Percentiles rank a stretch among this genome's conserved stretches.
Evolutionary conservation across 106 monocot genomes (phyloP).

Genomic region (Narthecium ossifragum): DNA sequence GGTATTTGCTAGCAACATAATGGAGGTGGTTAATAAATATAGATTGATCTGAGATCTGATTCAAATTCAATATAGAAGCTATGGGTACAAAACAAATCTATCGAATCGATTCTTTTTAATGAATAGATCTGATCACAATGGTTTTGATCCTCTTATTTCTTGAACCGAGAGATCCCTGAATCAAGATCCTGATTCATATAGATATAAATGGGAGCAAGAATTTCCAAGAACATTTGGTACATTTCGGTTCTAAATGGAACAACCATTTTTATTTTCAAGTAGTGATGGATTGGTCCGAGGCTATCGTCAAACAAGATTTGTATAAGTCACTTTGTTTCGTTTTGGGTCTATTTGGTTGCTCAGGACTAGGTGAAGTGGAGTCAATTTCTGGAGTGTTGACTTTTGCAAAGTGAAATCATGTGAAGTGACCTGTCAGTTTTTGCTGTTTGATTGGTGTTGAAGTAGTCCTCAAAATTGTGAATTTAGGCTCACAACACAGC

Average conservation of each 20-base stretch:
- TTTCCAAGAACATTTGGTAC: slow-evolving; percentile 1
- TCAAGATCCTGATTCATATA: slow-evolving; percentile 1
- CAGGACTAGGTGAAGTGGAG: too few species aligned
- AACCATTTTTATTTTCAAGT: background rate
- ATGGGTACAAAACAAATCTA: too few species aligned
- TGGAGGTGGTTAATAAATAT: background rate
- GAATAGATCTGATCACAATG: too few species aligned
- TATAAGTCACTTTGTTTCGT: background rate
- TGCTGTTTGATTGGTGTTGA: too few species aligned
- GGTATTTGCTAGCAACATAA: background rate
- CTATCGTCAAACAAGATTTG: slow-evolving; percentile 10
- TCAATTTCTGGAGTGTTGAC: too few species aligned
- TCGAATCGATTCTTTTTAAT: too few species aligned
- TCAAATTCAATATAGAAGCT: background rate
- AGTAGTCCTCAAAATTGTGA: too few species aligned
- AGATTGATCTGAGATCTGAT: background rate
- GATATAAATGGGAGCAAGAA: slow-evolving; percentile 2
- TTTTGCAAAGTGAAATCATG: too few species aligned
- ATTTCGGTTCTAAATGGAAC: background rate
- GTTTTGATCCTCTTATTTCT: slow-evolving; percentile 6
- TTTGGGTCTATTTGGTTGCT: too few species aligned
- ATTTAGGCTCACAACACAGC: too few species aligned
- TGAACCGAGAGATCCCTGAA: slow-evolving; percentile 3
- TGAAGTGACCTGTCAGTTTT: too few species aligned
- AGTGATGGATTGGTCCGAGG: background rate